Base-by-base conservation (phyloP, 768 basidiomycete genomes). In the Bullera alba region DNA sequence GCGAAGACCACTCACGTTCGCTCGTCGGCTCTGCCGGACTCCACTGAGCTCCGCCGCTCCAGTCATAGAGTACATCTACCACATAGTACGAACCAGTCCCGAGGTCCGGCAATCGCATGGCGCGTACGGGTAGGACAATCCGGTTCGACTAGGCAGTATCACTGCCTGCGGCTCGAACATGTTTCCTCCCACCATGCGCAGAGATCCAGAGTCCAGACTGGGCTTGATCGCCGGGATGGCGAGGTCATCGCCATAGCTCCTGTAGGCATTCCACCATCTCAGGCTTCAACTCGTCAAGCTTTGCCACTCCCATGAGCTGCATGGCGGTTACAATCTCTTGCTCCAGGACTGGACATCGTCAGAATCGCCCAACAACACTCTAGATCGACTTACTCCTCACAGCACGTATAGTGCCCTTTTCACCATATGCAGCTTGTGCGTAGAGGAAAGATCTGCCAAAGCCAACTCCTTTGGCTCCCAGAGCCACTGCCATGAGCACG, bases 401-500 rank as follows among this genome's bases (percentile, higher is more conserved):
- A 12, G 65, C 58, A 22, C 63, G 56, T 12, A 70, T 63, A 3
- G 72, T 72, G 6, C 75, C 75, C n/a, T 64, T 60, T 43, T 76
- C 70, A 5, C 75, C 75, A 55, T 74, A 74, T 2, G 70, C 72
- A 10, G 74, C 57, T 26, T 71, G 70, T 26, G 73, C 70, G 41
- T 63, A 75, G 53, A 76, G 58, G 52, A 76, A 74, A 37, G 73
- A 61, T 46, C 75, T 43, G 14, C 75, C 74, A 7, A 74, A 44
- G 0, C 71, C 72, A 1, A 74, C 75, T 4, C 71, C 75, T 26
- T 60, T 66, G 1, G 73, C 75, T 5, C 74, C 75, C 5, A 93
- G 76, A 60, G 88, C 92, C 6, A 92, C 74, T 0, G 89, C 89
- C 72, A 89, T 89, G 27, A 93, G 72, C 12, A 91, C 83, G 73